Evolutionary conservation across 768 basidiomycete species (phyloP).

Genomic region (Naganishia randhawae): DNA sequence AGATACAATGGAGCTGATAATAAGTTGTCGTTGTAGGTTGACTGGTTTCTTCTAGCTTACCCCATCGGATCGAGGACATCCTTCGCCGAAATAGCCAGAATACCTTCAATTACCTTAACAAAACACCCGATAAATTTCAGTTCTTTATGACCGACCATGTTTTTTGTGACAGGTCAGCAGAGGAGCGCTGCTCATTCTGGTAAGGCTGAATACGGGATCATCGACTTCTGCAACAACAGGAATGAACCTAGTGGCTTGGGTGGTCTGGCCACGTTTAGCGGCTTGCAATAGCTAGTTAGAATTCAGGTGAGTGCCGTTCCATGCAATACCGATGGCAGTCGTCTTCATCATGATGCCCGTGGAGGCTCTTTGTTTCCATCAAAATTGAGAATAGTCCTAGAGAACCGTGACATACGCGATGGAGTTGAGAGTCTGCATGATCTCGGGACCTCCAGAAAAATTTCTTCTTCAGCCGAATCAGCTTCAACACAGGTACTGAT

Average conservation of each 20-base stretch:
- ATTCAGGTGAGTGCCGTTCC: background rate
- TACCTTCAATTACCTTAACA: no score
- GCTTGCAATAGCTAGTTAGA: background rate
- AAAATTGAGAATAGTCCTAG: background rate
- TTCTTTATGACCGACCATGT: background rate
- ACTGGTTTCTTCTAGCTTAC: background rate
- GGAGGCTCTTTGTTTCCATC: background rate
- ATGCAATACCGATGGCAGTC: background rate
- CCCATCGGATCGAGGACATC: background rate
- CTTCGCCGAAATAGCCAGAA: background rate
- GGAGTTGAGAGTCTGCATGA: background rate
- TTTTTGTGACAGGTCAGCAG: background rate
- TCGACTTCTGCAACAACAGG: conserved; percentile 1
- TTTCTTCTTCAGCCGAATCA: background rate
- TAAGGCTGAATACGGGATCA: background rate
- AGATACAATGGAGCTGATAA: background rate
- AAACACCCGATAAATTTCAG: no score
- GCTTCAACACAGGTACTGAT: background rate
- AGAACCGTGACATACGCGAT: background rate
- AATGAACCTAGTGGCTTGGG: background rate
- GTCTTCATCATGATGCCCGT: background rate
- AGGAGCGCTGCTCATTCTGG: background rate
- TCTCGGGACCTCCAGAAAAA: background rate
- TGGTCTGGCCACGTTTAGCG: background rate
- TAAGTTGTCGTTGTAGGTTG: background rate